Evolutionary conservation across 495 filamentous ascomycete species (phyloP).

Genomic region (Cladorrhinum samala): DNA sequence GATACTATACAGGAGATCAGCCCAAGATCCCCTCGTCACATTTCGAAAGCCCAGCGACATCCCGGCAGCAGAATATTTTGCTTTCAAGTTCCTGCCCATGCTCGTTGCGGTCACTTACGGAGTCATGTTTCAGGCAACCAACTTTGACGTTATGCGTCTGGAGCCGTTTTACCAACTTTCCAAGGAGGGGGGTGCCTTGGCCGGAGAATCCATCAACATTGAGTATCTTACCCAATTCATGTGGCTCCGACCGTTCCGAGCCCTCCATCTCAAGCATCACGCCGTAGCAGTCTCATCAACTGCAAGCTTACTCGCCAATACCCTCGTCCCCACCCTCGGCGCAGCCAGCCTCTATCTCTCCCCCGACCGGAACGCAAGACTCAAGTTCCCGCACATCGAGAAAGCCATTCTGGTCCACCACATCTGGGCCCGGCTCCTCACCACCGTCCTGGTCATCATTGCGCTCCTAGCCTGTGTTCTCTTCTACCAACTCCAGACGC

Average conservation of each 20-base stretch:
- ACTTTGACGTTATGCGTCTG: constrained; percentile 67
- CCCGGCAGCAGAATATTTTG: constrained; percentile 50
- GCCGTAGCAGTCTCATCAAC: constrained; percentile 59
- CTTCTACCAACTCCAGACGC: constrained; percentile 50
- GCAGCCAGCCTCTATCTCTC: constrained; percentile 51
- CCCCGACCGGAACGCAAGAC: constrained; percentile 36
- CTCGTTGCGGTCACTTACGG: constrained; percentile 64
- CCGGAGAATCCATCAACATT: constrained; percentile 62
- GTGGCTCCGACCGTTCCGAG: constrained; percentile 56
- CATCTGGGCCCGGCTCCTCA: constrained; percentile 57
- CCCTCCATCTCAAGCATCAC: constrained; percentile 54
- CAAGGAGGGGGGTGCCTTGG: constrained; percentile 54
- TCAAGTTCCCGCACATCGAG: constrained; percentile 24
- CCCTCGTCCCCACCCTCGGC: constrained; percentile 55
- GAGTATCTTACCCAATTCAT: constrained; percentile 63
- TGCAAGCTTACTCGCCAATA: constrained; percentile 56
- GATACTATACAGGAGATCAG: constrained; percentile 53
- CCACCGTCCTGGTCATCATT: constrained; percentile 41
- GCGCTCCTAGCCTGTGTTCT: constrained; percentile 53
- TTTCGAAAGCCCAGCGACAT: constrained; percentile 51
- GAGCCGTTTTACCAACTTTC: constrained; percentile 73
- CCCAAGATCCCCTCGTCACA: constrained; percentile 33
- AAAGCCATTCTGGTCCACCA: constrained; percentile 50
- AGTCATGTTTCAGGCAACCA: constrained; percentile 67
- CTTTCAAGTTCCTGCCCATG: constrained; percentile 68